Base-by-base conservation (phyloP, 768 basidiomycete genomes). In the Lentinula lateritia region DNA sequence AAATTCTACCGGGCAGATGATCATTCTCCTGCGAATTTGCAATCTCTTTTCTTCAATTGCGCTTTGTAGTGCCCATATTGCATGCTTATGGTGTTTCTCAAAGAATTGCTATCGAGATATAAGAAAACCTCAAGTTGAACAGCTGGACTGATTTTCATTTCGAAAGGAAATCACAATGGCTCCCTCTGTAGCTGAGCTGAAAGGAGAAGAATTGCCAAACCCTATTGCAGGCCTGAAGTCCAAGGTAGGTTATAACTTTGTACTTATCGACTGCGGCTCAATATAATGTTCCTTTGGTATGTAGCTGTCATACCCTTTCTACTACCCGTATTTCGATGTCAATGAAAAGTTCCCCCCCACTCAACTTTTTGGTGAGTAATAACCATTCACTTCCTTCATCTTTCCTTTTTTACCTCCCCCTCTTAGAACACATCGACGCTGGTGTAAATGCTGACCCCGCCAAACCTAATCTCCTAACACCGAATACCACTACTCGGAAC, bases 271-370 rank as follows among this genome's bases (percentile, higher is more conserved):
- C n/a, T n/a, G n/a, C n/a, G n/a, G n/a, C n/a, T n/a, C n/a, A n/a
- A n/a, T n/a, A n/a, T n/a, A n/a, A n/a, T n/a, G n/a, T n/a, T n/a
- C n/a, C n/a, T n/a, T n/a, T 55, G 6, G 20, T 28, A 28, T 28
- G 28, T 60, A 42, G 50, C 50, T 35, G 13, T 74, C 78, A 9
- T 80, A 84, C 64, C 82, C 83, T 0, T 78, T 74, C 67, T 83
- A 83, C 69, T 74, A 69, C 41, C 83, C 81, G 6, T 68, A 78
- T 66, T 81, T 72, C 65, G 79, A 83, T 61, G 64, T 71, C 0
- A 66, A 71, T 39, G 81, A 84, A 74, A 84, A 83, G 62, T 83
- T 78, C 65, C 76, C 79, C 63, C 79, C 78, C 13, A 78, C 75
- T 23, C 70, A 83, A 62, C 67, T 80, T 41, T 78, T 80, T 58